Evolutionary conservation across 768 basidiomycete species (phyloP), one percentile per base, ranked within the genome.

Genomic region (Fomitopsis pulvina): DNA sequence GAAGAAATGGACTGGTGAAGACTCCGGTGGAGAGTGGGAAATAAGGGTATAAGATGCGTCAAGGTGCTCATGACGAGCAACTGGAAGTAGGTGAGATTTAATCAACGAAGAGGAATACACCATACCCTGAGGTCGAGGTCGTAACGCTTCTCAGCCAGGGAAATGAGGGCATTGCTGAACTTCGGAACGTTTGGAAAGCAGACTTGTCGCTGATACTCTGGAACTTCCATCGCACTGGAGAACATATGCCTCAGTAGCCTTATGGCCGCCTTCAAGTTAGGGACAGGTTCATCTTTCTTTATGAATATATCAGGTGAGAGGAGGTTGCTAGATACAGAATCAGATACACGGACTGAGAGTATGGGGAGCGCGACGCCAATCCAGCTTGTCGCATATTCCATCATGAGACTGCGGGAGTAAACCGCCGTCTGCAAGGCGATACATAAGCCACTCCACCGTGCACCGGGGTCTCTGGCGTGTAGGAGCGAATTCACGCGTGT

Each of bases 191-290:
- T 81, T 2, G 91, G 89, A 4, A 74, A 71, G 29, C 77, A 78
- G 3, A 90, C 70, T 64, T 92, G 89, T 60, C 91, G 73, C 61
- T 91, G 87, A 64, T 90, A 92, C 64, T 92, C 90, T 26, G 81
- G 71, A n/a, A 78, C 69, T 61, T 80, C 77, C 21, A 68, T 67
- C 2, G 83, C 79, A 46, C 68, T 69, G 24, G 73, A 76, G 59
- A 90, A 85, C 3, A 92, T 74, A 20, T 73, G 66, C 37, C 76
- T 65, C 42, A 87, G 59, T 16, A 91, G 78, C 40, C 81, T 74
- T n/a, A 87, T 75, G 11, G 80, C 71, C 3, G 80, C 82, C 62
- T 80, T 86, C 32, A 81, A 50, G 9, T 72, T 72, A 24, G 86
- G 80, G 1, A 66, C 18, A 2, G 81, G 69, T 67, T 91, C 87